These are phyloP conservation scores for Ceratobasidium theobromae DNA, from an alignment of 1,284 basidiomycete genomes.

Conservation along the genomic window DNA sequence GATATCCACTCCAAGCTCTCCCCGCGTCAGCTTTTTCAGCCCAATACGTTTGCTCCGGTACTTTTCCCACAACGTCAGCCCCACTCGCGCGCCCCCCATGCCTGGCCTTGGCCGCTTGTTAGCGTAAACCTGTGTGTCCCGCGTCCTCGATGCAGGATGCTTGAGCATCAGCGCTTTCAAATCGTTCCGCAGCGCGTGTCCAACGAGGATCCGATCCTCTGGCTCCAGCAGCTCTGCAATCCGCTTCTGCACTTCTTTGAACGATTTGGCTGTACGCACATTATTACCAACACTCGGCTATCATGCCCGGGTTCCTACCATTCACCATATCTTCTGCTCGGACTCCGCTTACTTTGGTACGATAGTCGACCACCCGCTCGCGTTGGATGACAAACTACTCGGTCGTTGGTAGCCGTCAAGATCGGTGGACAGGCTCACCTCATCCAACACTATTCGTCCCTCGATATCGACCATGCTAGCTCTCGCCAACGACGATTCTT, in stretches of 20 bases:
- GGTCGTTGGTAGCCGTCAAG: not conserved
- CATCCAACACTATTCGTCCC: slow-evolving; percentile 79
- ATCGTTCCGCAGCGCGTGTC: slow-evolving; percentile 93
- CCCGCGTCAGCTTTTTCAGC: slow-evolving; percentile 77
- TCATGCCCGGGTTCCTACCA: too few species aligned
- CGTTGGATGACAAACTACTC: slow-evolving; percentile 74
- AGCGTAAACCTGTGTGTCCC: slow-evolving; percentile 73
- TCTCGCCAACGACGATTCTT: slow-evolving; percentile 83
- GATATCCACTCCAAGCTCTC: slow-evolving; percentile 82
- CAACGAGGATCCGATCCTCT: slow-evolving; percentile 77
- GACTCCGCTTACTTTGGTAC: slow-evolving; percentile 91
- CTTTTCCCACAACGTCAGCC: slow-evolving; percentile 50
- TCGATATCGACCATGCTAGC: slow-evolving; percentile 92
- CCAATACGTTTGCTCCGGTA: slow-evolving; percentile 55
- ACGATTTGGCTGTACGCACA: slow-evolving; percentile 63
- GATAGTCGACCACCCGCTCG: slow-evolving; percentile 90
- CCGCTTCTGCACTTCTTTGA: slow-evolving; percentile 76
- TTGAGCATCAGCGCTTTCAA: slow-evolving; percentile 87
- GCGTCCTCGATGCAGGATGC: slow-evolving; percentile 74
- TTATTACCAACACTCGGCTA: not conserved
- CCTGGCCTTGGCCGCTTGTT: slow-evolving; percentile 46
- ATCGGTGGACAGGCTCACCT: slow-evolving; percentile 36
- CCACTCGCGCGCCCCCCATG: not conserved
- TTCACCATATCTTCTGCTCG: slow-evolving; percentile 68
- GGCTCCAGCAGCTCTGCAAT: slow-evolving; percentile 75